Base-by-base conservation (phyloP, 129 eudicot species). In the Centella asiatica region DNA sequence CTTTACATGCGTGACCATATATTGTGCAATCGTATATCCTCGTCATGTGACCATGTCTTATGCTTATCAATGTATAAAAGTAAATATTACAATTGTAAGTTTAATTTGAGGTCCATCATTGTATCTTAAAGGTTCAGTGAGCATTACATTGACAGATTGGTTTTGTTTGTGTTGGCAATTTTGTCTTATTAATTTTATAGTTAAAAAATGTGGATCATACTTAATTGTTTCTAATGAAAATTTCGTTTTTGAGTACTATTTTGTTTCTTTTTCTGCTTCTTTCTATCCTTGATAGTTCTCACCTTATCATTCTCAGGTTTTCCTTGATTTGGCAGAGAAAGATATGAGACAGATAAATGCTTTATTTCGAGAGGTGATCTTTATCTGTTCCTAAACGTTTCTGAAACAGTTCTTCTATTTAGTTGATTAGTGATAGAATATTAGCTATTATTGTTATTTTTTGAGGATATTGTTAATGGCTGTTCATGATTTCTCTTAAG, bases 341-440 rank as follows among this genome's bases (percentile, higher is more conserved):
- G 96, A 92, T 52, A 77, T 92, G 95, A 82, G 70, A 72, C 87
- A 87, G 71, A 74, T 87, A 50, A 92, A 84, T 74, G 90, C 95
- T 69, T 74, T 92, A 69, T 92, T 87, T 69, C 88, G 72, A 32
- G 99, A 92, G 99, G 95, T 90, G 69, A 70, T 67, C n/a, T 60
- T 29, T 47, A 27, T 32, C 44, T n/a, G 17, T 55, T 59, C n/a
- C 49, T 13, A 7, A 27, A 29, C 12, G 8, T 39, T 53, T 26
- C 15, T 23, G 24, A 59, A 70, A 47, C 28, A 51, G 57, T 52
- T 54, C 5, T 67, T 22, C 42, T 36, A 8, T 19, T 22, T 57
- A 6, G 60, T 53, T 53, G 33, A 27, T 12, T 22, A 9, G 18
- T 18, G 39, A 34, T 3, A 34, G n/a, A n/a, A n/a, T n/a, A n/a